Base-by-base conservation (phyloP, 1,284 basidiomycete species). In the Ganoderma lucidum region DNA sequence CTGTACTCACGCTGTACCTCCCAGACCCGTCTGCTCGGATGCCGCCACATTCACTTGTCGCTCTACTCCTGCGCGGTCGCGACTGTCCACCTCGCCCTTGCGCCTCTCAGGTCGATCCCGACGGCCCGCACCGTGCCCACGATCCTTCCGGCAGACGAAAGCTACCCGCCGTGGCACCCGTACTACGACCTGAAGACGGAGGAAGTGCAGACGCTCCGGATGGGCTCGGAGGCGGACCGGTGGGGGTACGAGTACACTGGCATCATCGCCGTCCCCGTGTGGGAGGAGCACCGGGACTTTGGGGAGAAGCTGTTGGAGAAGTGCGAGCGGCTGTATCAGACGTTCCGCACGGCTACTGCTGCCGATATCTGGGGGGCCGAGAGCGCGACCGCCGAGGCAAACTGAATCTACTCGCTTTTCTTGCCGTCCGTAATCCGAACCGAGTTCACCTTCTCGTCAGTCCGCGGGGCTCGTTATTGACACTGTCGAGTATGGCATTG, bases 31-130 rank as follows among this genome's bases (percentile, higher is more conserved):
- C 78, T 85, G 32, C 77, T 89, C 30, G 92, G 35, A 35, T 35
- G 35, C 35, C 35, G 35, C 8, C 35, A 35, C 8, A 35, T 35
- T 8, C 35, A 35, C 8, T 8, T 93, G 63, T 75, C 78, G 0
- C 76, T 88, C 2, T 88, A 85, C 79, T 90, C 89, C 74, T 89
- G 89, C 8, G 90, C 93, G 0, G 80, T 92, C 68, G 85, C 91
- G 3, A 83, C 87, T 2, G 88, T 90, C 35, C 35, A 35, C 35
- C 35, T 91, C n/a, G 82, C 85, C 17, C 84, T 93, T 12, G 86
- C 84, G 0, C 85, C 88, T 0, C 75, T 89, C 0, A 76, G 77
- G 37, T 87, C 82, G 70, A 77, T 90, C 70, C 86, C 81, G 3
- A 71, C 67, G 71, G 30, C 59, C n/a, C 35, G 51, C 56, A 58